A percentile compares a stretch with the other conserved stretches of the same genome.
Conservation (phyloP, 441 rosid species). For the Breynia disticha region DNA sequence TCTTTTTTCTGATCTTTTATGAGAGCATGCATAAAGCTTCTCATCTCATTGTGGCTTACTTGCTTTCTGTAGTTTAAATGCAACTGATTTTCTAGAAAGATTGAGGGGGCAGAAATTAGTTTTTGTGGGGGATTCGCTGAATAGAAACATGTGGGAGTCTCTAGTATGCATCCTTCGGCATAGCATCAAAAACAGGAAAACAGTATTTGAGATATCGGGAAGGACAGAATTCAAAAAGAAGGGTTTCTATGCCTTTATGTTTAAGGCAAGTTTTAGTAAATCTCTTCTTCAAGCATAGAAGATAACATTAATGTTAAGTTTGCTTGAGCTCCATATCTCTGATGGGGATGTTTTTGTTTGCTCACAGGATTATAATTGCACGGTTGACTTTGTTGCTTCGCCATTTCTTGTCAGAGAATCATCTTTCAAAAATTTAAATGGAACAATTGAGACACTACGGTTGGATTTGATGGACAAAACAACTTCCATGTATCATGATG, state of each 20-base stretch:
- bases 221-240: conserved; percentile 48
- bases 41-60: not conserved
- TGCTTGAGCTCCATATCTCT: not conserved
- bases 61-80: conserved; percentile 43
- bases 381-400: conserved; percentile 60
- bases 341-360: conserved; percentile 1
- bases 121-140: conserved; percentile 75
- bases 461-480: conserved; percentile 56
- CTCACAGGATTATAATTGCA: conserved; percentile 54
- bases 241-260: conserved; percentile 50
- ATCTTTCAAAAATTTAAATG: conserved; percentile 26
- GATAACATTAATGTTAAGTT: not conserved
- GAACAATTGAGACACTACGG: conserved; percentile 51
- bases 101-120: conserved; percentile 59
- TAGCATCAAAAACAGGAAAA: conserved; percentile 35
- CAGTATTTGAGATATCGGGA: conserved; percentile 51
- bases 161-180: conserved; percentile 56
- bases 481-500: conserved; percentile 48
- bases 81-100: conserved; percentile 43
- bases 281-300: not conserved
- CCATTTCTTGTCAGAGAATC: conserved; percentile 67
- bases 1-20: not conserved
- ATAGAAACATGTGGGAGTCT: conserved; percentile 89
- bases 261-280: conserved; percentile 27
- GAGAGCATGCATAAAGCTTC: not conserved